Evolutionary conservation across 768 basidiomycete species (phyloP).

Genomic region (Amanita thiersii): DNA sequence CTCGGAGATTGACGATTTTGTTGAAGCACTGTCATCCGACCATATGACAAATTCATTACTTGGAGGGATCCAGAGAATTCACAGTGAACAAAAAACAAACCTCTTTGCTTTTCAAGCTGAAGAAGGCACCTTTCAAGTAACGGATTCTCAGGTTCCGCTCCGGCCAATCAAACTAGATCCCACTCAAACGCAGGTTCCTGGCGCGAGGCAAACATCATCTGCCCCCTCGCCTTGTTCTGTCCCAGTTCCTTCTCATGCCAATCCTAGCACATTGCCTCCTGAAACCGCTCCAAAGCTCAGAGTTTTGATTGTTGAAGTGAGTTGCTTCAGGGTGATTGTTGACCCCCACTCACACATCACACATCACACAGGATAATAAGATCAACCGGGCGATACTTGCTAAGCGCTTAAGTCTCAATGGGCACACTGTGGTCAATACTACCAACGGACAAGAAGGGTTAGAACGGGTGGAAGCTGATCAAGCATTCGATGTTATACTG

Average conservation of each 20-base stretch:
- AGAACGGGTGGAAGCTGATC: constrained; percentile 47
- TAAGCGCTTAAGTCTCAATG: constrained; percentile 59
- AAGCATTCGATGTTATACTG: constrained; percentile 60
- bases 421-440: constrained; percentile 55
- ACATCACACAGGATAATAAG: constrained; percentile 50
- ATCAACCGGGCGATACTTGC: constrained; percentile 67
- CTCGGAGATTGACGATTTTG: constrained; percentile 35
- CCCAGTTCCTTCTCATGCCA: constrained; percentile 4
- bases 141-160: constrained; percentile 21
- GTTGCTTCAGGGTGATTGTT: constrained; percentile 6
- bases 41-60: constrained; percentile 17
- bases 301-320: constrained; percentile 63
- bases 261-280: not conserved
- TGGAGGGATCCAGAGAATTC: constrained; percentile 5
- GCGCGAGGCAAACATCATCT: too few species aligned
- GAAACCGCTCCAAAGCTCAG: constrained; percentile 20
- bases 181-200: constrained; percentile 12
- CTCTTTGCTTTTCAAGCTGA: too few species aligned
- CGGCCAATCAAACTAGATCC: constrained; percentile 29
- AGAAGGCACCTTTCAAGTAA: constrained; percentile 16
- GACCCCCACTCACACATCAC: not conserved
- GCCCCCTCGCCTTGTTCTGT: too few species aligned
- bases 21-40: constrained; percentile 37
- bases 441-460: constrained; percentile 74
- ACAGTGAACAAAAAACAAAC: not conserved